These are phyloP conservation scores for Aspergillus tamarii DNA, from an alignment of 2,329 filamentous ascomycete genomes.

Conservation along the genomic window DNA sequence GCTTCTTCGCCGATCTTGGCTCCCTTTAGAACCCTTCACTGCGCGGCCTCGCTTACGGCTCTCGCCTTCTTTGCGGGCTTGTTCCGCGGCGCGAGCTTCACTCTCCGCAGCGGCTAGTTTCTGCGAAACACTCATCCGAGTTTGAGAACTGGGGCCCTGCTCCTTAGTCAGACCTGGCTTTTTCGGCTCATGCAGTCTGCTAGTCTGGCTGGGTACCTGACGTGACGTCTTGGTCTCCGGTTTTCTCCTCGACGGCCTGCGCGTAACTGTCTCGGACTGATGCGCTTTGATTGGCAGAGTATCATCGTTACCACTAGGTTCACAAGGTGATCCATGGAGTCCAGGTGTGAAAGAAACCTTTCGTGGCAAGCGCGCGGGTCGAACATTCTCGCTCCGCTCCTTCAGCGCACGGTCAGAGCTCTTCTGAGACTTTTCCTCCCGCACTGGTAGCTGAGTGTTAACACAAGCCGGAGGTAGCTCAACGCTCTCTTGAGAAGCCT, in stretches of 20 bases:
- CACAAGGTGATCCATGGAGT: conserved; percentile 31
- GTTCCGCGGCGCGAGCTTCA: conserved; percentile 45
- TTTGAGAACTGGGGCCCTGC: conserved; percentile 20
- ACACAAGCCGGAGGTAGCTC: neutral
- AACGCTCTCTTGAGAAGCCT: conserved; percentile 6
- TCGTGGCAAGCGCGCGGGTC: conserved; percentile 33
- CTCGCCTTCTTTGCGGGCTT: conserved; percentile 37
- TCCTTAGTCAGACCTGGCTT: conserved; percentile 8
- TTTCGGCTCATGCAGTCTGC: neutral
- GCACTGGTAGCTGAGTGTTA: conserved; percentile 1
- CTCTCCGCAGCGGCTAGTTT: conserved; percentile 48
- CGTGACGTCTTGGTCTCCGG: conserved; percentile 32
- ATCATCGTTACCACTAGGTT: conserved; percentile 32
- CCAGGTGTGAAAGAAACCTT: conserved; percentile 45
- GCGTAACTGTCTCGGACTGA: conserved; percentile 34
- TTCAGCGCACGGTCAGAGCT: conserved; percentile 35
- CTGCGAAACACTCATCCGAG: conserved; percentile 42
- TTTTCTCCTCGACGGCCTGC: conserved; percentile 31
- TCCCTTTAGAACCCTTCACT: conserved; percentile 31
- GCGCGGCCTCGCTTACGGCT: conserved; percentile 40
- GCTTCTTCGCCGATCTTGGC: conserved; percentile 43
- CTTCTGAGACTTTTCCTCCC: conserved; percentile 17
- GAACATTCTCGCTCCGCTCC: conserved; percentile 42
- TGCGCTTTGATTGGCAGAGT: conserved; percentile 39
- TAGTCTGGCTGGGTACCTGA: conserved; percentile 27